Evolutionary conservation across 2,329 filamentous ascomycete genomes (phyloP), one percentile per base, ranked within the genome.

Genomic region (Apiospora aurea): DNA sequence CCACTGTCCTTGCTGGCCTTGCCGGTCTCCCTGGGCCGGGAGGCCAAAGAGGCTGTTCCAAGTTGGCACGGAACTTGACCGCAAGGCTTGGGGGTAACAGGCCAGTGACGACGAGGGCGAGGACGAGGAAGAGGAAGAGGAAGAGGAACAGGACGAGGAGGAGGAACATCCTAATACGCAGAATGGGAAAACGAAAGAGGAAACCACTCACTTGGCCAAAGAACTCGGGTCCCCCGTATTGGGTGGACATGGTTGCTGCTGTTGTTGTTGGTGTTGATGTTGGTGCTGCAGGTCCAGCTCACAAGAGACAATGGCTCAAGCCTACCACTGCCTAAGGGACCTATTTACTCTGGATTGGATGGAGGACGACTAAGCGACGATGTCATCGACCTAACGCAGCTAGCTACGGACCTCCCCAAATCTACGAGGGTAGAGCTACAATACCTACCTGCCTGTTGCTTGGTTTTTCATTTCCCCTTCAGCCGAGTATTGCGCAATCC

Each of bases 171-270:
- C 11, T 16, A 0, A 16, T 4, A 21, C 34, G 4, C 2, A 61
- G 7, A 34, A 57, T 29, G 18, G 6, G 34, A 24, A 53, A 57
- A 64, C 10, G 57, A 24, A 14, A 57, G 1, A 34, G 0, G 21
- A 16, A 49, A 49, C 49, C 1, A 61, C 57, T 64, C 10, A 64
- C 57, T 41, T 64, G 57, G 34, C 57, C 57, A 64, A 64, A 64
- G 57, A 64, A 64, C 57, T 64, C 57, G 10, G 57, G 57, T 64
- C 34, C 57, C 34, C 53, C 53, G 16, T 38, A 38, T n/a, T 61
- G 53, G 53, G 18, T 18, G 53, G 53, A 38, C 53, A 61, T 61
- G 5, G 29, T 38, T 61, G 53, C 2, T 41, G 57, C 13, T 64
- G 29, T n/a, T 64, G 53, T n/a, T n/a, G 29, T 11, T 11, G 53